A percentile compares a stretch with the other conserved stretches of the same genome.
Evolutionary conservation across 371 early-diverging fungal species (phyloP).

Genomic region (Rhizomucor miehei): DNA sequence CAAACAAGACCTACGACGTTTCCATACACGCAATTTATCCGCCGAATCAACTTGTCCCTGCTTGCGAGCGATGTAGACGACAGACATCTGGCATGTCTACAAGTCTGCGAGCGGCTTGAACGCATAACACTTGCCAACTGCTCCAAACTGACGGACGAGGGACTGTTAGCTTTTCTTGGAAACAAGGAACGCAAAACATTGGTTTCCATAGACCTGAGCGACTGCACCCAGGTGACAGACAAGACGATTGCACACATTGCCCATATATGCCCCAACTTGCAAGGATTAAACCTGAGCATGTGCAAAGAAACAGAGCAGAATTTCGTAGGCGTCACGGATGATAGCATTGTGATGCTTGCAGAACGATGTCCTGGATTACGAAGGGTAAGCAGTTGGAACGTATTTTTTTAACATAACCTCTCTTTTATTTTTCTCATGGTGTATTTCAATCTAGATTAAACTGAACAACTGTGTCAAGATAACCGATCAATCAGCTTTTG

Average conservation of each 20-base stretch:
- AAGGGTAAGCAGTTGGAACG: conserved; percentile 34
- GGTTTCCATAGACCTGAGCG: conserved; percentile 45
- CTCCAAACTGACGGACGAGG: conserved; percentile 40
- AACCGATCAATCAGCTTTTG: conserved; percentile 49
- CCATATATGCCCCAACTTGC: conserved; percentile 31
- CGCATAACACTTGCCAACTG: conserved; percentile 59
- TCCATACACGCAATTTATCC: conserved; percentile 52
- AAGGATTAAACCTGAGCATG: conserved; percentile 45
- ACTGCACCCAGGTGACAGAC: conserved; percentile 36
- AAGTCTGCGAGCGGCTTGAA: conserved; percentile 54
- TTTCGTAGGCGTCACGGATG: conserved; percentile 32
- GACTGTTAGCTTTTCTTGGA: conserved; percentile 38
- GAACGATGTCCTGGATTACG: conserved; percentile 31
- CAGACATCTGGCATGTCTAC: conserved; percentile 30
- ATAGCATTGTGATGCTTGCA: conserved; percentile 36
- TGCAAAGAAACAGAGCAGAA: conserved; percentile 24
- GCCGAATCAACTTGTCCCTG: conserved; percentile 59
- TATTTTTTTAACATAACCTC: not conserved
- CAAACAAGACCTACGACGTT: conserved; percentile 22
- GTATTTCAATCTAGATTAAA: conserved; percentile 54
- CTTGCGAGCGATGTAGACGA: conserved; percentile 48
- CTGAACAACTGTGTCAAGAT: conserved; percentile 51
- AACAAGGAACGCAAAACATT: conserved; percentile 20
- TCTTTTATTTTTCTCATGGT: too few relatives aligned
- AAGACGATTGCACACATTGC: conserved; percentile 32